Percentiles rank a stretch among this genome's conserved stretches.
These are phyloP conservation scores for Physcomitrium patens DNA, from an alignment of 225 moss, liverwort and hornwort species.

Conservation along the genomic window DNA sequence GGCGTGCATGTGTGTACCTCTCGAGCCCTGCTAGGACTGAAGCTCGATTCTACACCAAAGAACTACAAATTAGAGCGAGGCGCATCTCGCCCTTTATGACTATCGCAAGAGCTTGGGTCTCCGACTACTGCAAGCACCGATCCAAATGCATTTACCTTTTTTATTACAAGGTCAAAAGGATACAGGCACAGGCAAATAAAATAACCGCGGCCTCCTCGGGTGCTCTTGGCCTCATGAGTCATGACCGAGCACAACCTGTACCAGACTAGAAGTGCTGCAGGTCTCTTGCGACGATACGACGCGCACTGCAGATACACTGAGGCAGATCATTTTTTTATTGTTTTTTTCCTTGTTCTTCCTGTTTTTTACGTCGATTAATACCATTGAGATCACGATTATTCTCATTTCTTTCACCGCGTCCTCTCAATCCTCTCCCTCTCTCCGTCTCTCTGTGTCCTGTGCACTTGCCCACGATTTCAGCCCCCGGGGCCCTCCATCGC, in stretches of 20 bases:
- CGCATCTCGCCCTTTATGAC: conserved; percentile 30
- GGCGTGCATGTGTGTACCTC: background rate
- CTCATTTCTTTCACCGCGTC: background rate
- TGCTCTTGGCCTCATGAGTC: conserved; percentile 3
- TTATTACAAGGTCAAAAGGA: conserved; percentile 36
- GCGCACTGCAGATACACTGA: background rate
- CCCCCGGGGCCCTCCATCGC: conserved; percentile 9
- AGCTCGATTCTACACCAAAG: background rate
- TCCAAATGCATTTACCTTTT: background rate
- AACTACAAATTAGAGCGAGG: conserved; percentile 14
- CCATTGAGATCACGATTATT: too few relatives aligned
- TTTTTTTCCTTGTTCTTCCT: background rate
- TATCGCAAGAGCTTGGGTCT: background rate
- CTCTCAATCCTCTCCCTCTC: background rate
- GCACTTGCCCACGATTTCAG: conserved; percentile 32
- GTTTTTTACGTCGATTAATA: too few relatives aligned
- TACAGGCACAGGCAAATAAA: conserved; percentile 19
- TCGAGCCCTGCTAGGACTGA: background rate
- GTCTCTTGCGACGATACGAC: conserved; percentile 22
- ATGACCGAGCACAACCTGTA: conserved; percentile 30
- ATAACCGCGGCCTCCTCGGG: conserved; percentile 15
- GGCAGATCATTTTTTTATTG: conserved; percentile 4
- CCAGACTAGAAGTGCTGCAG: conserved; percentile 22
- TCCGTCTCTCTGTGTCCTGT: conserved; percentile 18
- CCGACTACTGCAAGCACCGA: background rate